Evolutionary conservation across 768 basidiomycete genomes (phyloP).

Genomic region (Russula foetens): DNA sequence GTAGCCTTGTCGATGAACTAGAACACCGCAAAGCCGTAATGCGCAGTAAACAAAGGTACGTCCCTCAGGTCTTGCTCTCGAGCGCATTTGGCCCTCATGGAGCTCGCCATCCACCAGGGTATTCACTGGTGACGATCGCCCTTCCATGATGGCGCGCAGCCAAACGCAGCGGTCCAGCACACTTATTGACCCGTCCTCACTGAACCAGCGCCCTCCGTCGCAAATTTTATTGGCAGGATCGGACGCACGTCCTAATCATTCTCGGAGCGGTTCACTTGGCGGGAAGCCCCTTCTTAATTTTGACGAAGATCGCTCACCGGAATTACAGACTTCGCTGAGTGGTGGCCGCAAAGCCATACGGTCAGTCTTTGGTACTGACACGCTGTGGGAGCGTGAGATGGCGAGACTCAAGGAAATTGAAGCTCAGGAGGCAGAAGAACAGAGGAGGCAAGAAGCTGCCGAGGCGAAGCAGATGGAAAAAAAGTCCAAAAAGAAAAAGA

Average conservation of each 20-base stretch:
- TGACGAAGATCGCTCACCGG: conserved; percentile 39
- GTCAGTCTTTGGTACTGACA: conserved; percentile 92
- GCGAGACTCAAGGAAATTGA: conserved; percentile 73
- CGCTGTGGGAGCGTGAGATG: conserved; percentile 88
- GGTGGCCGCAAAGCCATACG: conserved; percentile 33
- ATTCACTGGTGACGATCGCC: conserved; percentile 81
- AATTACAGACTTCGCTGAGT: conserved; percentile 24
- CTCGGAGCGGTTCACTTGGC: conserved; percentile 42
- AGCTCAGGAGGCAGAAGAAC: conserved; percentile 51
- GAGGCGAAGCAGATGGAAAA: conserved; percentile 40
- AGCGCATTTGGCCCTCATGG: neutral
- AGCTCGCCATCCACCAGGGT: conserved; percentile 40
- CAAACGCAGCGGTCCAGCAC: conserved; percentile 49
- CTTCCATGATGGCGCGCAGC: conserved; percentile 86
- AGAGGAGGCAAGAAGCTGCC: conserved; percentile 39
- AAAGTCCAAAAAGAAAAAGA: conserved; percentile 31
- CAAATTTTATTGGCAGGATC: conserved; percentile 38
- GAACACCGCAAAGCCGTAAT: conserved; percentile 77
- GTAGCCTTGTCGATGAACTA: conserved; percentile 85
- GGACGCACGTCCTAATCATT: conserved; percentile 33
- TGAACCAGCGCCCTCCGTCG: conserved; percentile 41
- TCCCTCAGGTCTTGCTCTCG: neutral
- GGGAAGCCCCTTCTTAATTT: conserved; percentile 63
- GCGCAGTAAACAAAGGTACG: conserved; percentile 77
- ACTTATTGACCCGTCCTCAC: conserved; percentile 61